Base-by-base conservation (phyloP, 331 rosid genomes). In the Acacia concinna region DNA sequence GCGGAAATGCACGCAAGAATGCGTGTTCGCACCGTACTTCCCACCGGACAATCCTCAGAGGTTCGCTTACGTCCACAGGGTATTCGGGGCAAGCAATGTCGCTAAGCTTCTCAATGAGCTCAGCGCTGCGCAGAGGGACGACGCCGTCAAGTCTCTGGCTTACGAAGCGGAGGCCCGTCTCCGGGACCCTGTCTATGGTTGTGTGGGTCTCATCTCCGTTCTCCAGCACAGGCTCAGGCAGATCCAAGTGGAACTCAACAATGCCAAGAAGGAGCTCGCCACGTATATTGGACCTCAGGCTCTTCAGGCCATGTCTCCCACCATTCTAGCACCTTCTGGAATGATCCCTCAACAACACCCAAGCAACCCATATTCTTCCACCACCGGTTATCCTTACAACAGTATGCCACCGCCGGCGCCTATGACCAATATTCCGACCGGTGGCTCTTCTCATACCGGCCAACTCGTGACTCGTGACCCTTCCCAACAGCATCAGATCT, bases 11-110 rank as follows among this genome's bases (percentile, higher is more conserved):
- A 92, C 98, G 18, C 95, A 88, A 64, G 97, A 94, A 77, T 94
- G 98, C 82, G 97, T 89, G 49, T 94, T 91, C 68, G 98, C 98
- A 0, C 98, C 98, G 11, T 94, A 92, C 76, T 94, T 94, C 79
- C 98, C 98, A 47, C 98, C 98, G 21, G 98, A 94, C 79, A 90
- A 94, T 66, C 97, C 94, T 0, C 96, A 91, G 79, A 87, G 92
- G 76, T 94, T 94, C 21, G 79, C 87, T 21, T 89, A 83, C 64
- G 97, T 94, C 10, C 98, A 94, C 90, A 89, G 87, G 76, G 97
- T 92, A 1, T 94, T 94, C 77, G 98, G 98, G 0, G 98, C 98
- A 7, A 91, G 98, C 85, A 94, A 94, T 79, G 96, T 94, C 3
- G 83, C 97, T 0, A 94, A 94, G 84, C 90, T 92, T 7, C 88